Conservation (phyloP, 1,284 basidiomycete species). For the Irpex lacteus region DNA sequence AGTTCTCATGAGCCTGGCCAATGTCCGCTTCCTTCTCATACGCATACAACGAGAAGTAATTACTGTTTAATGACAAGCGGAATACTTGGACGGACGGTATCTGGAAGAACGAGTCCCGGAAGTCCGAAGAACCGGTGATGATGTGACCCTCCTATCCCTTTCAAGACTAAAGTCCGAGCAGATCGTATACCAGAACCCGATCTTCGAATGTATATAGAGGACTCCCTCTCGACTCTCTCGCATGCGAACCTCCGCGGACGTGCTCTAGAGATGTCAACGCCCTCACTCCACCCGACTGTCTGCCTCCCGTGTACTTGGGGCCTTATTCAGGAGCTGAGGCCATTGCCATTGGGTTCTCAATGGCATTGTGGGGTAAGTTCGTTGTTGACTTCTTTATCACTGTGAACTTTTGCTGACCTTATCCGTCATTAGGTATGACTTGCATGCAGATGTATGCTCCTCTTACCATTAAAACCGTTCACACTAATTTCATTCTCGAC, state of each 20-base stretch:
- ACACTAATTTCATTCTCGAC: no score
- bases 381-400: neutral
- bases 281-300: neutral
- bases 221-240: neutral
- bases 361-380: neutral
- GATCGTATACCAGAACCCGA: no score
- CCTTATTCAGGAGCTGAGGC: neutral
- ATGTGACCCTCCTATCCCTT: neutral
- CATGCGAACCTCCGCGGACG: neutral
- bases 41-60: no score
- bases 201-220: neutral
- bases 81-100: no score
- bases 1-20: no score
- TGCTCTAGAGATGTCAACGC: neutral
- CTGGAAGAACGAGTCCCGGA: no score
- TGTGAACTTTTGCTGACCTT: neutral
- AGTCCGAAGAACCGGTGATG: neutral
- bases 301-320: neutral
- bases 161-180: no score
- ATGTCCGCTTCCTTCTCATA: no score
- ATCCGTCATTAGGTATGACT: neutral
- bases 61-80: no score
- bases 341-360: neutral
- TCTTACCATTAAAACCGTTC: neutral
- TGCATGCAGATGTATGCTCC: neutral